phyloP scores from a whole-genome alignment of 179 eudicot species.

The Amaranthus tricolor region DNA sequence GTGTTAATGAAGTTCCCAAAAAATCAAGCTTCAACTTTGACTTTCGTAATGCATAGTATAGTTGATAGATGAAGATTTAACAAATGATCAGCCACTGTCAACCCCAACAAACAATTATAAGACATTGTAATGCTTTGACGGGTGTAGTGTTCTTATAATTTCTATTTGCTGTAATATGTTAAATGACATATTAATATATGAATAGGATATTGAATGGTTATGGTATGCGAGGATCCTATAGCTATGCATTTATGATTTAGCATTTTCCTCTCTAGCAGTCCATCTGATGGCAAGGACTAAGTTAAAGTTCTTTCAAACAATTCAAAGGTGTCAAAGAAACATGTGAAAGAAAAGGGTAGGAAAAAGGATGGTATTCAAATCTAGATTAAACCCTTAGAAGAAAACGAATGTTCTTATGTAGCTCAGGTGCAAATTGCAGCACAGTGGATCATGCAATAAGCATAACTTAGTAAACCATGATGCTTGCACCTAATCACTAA shows the following conservation, averaged over 20 bases:
- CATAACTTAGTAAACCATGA: neutral
- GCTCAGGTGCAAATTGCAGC: neutral
- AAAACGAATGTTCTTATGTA: neutral
- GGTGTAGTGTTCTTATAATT: neutral
- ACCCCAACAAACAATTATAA: neutral
- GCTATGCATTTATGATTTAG: neutral
- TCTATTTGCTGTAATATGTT: neutral
- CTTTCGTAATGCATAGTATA: neutral
- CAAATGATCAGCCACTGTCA: neutral
- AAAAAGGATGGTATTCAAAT: neutral
- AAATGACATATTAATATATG: neutral
- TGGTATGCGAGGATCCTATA: neutral
- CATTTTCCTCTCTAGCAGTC: neutral
- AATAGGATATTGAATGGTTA: neutral
- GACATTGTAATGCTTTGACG: neutral
- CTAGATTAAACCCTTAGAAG: neutral
- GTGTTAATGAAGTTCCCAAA: neutral
- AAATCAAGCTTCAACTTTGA: neutral
- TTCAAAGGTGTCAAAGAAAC: neutral
- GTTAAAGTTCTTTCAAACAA: neutral
- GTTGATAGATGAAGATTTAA: neutral
- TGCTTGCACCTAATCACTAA: constrained; percentile 1
- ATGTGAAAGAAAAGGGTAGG: neutral
- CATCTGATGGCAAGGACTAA: neutral
- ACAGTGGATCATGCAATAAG: neutral